These are phyloP conservation scores for Teratosphaeria pseudoeucalypti DNA, from an alignment of 2,329 filamentous ascomycete genomes.

Conservation along the genomic window DNA sequence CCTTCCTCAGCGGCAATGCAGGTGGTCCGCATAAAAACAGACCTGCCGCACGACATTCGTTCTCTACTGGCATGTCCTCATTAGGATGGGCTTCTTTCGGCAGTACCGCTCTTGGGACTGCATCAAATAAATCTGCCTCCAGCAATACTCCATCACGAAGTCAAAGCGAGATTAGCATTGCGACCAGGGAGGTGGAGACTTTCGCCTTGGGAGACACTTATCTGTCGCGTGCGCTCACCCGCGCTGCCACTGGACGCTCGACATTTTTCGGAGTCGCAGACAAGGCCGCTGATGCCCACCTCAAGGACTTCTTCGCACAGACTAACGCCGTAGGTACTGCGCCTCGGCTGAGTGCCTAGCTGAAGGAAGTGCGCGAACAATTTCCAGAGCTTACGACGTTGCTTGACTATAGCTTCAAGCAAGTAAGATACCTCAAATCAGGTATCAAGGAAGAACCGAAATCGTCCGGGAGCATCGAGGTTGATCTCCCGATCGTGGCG, in stretches of 20 bases:
- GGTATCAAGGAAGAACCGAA: background rate
- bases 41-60: background rate
- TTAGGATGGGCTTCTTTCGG: background rate
- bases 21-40: background rate
- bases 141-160: background rate
- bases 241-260: no score
- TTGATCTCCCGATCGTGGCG: background rate
- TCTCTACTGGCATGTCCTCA: background rate
- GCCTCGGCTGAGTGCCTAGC: background rate
- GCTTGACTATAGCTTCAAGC: background rate
- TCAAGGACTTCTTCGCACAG: no score
- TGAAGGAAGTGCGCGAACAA: background rate
- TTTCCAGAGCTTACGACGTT: background rate
- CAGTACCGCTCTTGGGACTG: background rate
- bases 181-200: no score
- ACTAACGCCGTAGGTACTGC: no score
- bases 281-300: no score
- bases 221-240: no score
- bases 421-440: background rate
- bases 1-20: background rate
- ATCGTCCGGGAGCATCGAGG: background rate
- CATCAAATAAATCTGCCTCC: background rate
- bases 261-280: no score
- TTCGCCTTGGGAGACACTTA: no score
- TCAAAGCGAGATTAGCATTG: no score